Evolutionary conservation across 352 stramenopile genomes (phyloP), one percentile per base, ranked within the genome.

Genomic region (Phytopythium ostracodes): DNA sequence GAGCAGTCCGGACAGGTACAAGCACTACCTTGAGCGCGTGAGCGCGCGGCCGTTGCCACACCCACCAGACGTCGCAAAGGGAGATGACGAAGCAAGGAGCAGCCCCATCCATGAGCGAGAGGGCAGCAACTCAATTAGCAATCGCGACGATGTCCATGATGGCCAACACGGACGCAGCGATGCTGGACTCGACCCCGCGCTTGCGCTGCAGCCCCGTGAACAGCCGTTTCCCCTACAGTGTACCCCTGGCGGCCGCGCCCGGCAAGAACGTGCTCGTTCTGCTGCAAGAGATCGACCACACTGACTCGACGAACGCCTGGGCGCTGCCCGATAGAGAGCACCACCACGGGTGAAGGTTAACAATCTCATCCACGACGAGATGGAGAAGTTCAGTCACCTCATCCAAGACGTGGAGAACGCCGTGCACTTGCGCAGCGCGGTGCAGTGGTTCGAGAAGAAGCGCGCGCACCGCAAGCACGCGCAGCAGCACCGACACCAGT

Each of bases 151-250:
- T 84, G 76, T 71, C 77, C 52, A 72, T 77, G 59, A 73, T 68
- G 54, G 58, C 78, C 29, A 57, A 81, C 63, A 69, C 68, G 25
- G 59, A 83, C 56, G 60, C 62, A 35, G 43, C 63, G 43, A 24
- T 73, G 53, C 47, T 89, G 68, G 79, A 84, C 51, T 76, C 75
- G 57, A 88, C 90, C 68, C 83, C 83, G 42, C 83, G 83, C 7
- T 58, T 92, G 57, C 83, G 80, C 53, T 92, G 83, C 80, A 87
- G 72, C 65, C 68, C 79, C 31, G 62, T 63, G 47, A 87, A 87
- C 73, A 86, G 90, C 67, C 83, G 83, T 49, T 92, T 92, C 74
- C 83, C 89, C 71, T 92, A 76, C 70, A 88, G 76, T 47, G 66
- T 90, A 60, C 83, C 80, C 12, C 64, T 89, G 54, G 81, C 78